These are phyloP conservation scores for Coprinellus aureogranulatus DNA, from an alignment of 768 basidiomycete genomes.

Conservation along the genomic window DNA sequence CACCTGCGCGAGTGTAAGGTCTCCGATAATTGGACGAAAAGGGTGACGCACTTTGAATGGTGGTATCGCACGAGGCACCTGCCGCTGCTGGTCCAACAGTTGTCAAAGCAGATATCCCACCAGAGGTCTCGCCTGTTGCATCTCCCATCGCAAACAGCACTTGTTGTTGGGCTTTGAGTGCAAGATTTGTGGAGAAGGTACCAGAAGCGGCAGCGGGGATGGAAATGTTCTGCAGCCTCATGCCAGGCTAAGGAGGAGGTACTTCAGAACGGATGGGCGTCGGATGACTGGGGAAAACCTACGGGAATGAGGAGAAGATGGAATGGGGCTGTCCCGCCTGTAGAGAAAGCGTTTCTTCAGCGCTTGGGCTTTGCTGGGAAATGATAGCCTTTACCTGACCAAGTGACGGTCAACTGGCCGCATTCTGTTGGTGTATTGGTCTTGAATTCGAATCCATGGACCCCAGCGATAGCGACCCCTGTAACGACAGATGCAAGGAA, in stretches of 20 bases:
- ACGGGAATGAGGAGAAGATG: slow-evolving; percentile 24
- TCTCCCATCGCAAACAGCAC: slow-evolving; percentile 27
- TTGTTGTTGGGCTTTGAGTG: slow-evolving; percentile 7
- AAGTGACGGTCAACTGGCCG: slow-evolving; percentile 20
- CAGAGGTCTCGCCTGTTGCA: slow-evolving; percentile 23
- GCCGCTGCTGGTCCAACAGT: slow-evolving; percentile 19
- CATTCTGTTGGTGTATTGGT: slow-evolving; percentile 23
- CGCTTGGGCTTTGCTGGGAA: too few relatives aligned
- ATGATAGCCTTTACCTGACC: slow-evolving; percentile 20
- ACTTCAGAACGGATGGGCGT: neutral
- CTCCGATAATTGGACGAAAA: neutral
- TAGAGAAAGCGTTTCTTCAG: neutral
- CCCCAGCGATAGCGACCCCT: neutral
- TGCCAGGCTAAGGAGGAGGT: slow-evolving; percentile 16
- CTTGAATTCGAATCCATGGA: slow-evolving; percentile 19
- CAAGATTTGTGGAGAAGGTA: slow-evolving; percentile 16
- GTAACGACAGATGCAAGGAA: slow-evolving; percentile 5
- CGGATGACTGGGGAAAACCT: neutral
- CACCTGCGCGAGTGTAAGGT: slow-evolving; percentile 11
- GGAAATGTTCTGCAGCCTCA: slow-evolving; percentile 22
- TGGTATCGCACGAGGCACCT: slow-evolving; percentile 19
- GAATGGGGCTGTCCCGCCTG: slow-evolving; percentile 27
- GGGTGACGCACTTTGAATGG: slow-evolving; percentile 18
- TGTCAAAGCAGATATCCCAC: slow-evolving; percentile 20
- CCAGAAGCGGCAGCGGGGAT: slow-evolving; percentile 22